Conservation (phyloP, 495 filamentous ascomycete genomes). For the Clavariopsis aquatica region DNA sequence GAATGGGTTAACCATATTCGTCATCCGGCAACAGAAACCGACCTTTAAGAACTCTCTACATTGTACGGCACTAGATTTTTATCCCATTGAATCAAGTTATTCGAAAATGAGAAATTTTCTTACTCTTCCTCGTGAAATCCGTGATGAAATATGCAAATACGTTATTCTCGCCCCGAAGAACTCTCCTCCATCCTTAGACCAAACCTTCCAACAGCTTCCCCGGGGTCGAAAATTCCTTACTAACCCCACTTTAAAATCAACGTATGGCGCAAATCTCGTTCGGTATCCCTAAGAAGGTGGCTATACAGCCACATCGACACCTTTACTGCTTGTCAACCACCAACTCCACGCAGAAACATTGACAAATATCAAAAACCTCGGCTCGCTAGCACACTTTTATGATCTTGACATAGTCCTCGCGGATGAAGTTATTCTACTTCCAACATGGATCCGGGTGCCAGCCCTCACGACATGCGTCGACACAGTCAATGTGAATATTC, state of each 20-base stretch:
- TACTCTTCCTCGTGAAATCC: neutral
- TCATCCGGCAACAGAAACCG: neutral
- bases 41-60: neutral
- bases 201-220: neutral
- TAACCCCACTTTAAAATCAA: neutral
- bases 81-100: neutral
- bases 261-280: neutral
- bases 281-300: neutral
- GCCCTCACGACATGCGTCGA: neutral
- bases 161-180: neutral
- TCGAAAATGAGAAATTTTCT: neutral
- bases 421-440: neutral
- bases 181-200: neutral
- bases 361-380: neutral
- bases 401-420: neutral
- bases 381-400: neutral
- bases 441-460: constrained; percentile 1
- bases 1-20: neutral
- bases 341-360: constrained; percentile 5
- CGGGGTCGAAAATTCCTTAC: neutral
- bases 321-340: neutral
- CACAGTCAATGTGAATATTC: neutral
- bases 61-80: neutral
- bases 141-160: neutral
- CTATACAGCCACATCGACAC: neutral